A percentile compares a stretch with the other conserved stretches of the same genome.
These are phyloP conservation scores for Nothomitra cinnamomea DNA, from an alignment of 2,329 filamentous ascomycete genomes.

Conservation along the genomic window DNA sequence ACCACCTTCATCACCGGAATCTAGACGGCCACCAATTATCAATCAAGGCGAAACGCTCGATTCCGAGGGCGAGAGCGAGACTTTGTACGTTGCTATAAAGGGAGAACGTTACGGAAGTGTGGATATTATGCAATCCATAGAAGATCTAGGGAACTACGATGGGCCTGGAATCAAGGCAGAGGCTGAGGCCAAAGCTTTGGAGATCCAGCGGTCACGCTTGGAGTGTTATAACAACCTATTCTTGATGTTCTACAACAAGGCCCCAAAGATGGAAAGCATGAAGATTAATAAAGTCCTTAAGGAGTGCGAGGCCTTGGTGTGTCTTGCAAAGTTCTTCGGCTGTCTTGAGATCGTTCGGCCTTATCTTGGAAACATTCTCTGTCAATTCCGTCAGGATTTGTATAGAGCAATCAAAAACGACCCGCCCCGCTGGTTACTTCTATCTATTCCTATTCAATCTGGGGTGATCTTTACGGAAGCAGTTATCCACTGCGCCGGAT, in stretches of 20 bases:
- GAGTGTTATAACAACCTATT: slow-evolving; percentile 12
- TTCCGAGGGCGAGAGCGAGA: no score
- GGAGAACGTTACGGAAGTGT: not conserved
- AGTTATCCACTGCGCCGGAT: slow-evolving; percentile 20
- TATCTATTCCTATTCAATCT: slow-evolving; percentile 17
- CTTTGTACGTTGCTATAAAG: no score
- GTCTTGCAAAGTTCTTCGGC: slow-evolving; percentile 14
- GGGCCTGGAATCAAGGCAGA: not conserved
- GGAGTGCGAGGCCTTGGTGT: slow-evolving; percentile 16
- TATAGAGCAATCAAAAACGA: slow-evolving; percentile 18
- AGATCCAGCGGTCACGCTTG: not conserved
- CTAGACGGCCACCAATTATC: no score
- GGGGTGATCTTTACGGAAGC: slow-evolving; percentile 20
- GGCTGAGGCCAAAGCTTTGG: not conserved
- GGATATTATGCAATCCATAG: not conserved
- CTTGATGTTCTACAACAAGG: slow-evolving; percentile 15
- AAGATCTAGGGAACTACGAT: not conserved
- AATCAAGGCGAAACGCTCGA: no score
- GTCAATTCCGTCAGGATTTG: slow-evolving; percentile 15
- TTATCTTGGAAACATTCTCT: slow-evolving; percentile 14
- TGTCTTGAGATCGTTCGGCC: slow-evolving; percentile 14
- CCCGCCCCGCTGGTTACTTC: slow-evolving; percentile 18
- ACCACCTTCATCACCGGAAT: no score
- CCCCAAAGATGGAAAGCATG: slow-evolving; percentile 10
- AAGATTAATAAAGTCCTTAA: slow-evolving; percentile 13